Percentiles rank a stretch among this genome's conserved stretches.
phyloP scores from a whole-genome alignment of 805 yeast genomes.

The Spathaspora gorwiae region DNA sequence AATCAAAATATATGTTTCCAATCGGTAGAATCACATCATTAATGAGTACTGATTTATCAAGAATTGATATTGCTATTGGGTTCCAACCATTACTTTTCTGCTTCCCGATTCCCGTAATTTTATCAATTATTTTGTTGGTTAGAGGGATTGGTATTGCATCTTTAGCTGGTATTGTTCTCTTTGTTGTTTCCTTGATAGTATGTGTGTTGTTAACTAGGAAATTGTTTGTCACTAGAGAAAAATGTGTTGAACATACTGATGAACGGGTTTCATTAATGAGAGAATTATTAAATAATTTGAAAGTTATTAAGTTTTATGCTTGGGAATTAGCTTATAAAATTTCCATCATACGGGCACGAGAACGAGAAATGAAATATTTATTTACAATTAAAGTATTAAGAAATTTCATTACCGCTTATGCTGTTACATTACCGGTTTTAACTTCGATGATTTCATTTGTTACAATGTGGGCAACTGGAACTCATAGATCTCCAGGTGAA shows the following conservation, averaged over 20 bases:
- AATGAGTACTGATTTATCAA: constrained; percentile 40
- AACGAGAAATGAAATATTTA: constrained; percentile 35
- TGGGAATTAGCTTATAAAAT: constrained; percentile 43
- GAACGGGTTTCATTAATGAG: constrained; percentile 39
- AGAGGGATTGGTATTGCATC: constrained; percentile 36
- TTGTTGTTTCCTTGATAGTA: constrained; percentile 28
- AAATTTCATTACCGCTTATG: constrained; percentile 40
- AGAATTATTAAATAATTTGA: constrained; percentile 37
- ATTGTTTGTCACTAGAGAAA: constrained; percentile 32
- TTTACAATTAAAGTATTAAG: constrained; percentile 40
- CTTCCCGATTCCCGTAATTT: constrained; percentile 40
- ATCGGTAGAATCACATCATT: constrained; percentile 38
- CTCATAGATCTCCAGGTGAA: constrained; percentile 30
- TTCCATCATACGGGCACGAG: constrained; percentile 32
- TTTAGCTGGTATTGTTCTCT: constrained; percentile 39
- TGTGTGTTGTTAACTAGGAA: constrained; percentile 33
- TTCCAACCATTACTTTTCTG: constrained; percentile 39
- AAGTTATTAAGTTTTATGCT: constrained; percentile 42
- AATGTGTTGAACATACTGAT: constrained; percentile 36
- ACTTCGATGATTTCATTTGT: constrained; percentile 44
- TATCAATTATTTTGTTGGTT: constrained; percentile 33
- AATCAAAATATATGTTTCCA: constrained; percentile 30
- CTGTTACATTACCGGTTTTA: constrained; percentile 39
- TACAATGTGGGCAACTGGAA: constrained; percentile 43
- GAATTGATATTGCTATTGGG: constrained; percentile 42